Percentiles rank a stretch among this genome's conserved stretches.
Evolutionary conservation across 2,329 filamentous ascomycete genomes (phyloP).

Genomic region (Metarhizium anisopliae): DNA sequence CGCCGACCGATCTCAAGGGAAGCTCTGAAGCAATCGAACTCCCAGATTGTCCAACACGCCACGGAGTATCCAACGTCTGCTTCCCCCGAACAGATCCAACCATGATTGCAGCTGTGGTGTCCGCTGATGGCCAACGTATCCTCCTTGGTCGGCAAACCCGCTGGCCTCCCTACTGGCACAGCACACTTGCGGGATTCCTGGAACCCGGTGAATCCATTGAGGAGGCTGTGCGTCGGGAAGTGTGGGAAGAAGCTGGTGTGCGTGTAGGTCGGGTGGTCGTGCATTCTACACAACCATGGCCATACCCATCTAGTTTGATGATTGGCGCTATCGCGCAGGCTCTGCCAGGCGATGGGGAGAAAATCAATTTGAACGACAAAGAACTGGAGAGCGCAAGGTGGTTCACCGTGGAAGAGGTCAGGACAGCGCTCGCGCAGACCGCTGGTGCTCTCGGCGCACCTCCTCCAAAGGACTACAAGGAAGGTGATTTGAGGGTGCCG

Average conservation of each 20-base stretch:
- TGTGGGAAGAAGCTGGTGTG: slow-evolving; percentile 80
- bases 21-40: slow-evolving; percentile 17
- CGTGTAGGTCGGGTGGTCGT: slow-evolving; percentile 68
- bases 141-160: slow-evolving; percentile 79
- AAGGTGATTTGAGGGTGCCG: slow-evolving; percentile 72
- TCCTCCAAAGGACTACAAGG: slow-evolving; percentile 58
- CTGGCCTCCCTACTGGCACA: slow-evolving; percentile 81
- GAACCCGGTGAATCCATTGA: slow-evolving; percentile 81
- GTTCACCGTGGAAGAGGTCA: slow-evolving; percentile 75
- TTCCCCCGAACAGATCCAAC: slow-evolving; percentile 92
- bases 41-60: slow-evolving; percentile 65
- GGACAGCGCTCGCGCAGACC: slow-evolving; percentile 60
- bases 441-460: slow-evolving; percentile 56
- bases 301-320: slow-evolving; percentile 78
- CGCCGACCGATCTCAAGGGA: slow-evolving; percentile 54
- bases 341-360: slow-evolving; percentile 61
- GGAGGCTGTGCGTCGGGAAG: slow-evolving; percentile 73
- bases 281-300: slow-evolving; percentile 81
- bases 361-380: slow-evolving; percentile 77
- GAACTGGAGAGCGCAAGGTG: slow-evolving; percentile 87
- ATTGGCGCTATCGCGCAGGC: slow-evolving; percentile 84
- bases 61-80: slow-evolving; percentile 78
- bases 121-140: slow-evolving; percentile 64
- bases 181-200: slow-evolving; percentile 77
- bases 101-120: slow-evolving; percentile 90